Evolutionary conservation across 768 basidiomycete species (phyloP), one percentile per base, ranked within the genome.

Genomic region (Boletus rufocinnamomeus): DNA sequence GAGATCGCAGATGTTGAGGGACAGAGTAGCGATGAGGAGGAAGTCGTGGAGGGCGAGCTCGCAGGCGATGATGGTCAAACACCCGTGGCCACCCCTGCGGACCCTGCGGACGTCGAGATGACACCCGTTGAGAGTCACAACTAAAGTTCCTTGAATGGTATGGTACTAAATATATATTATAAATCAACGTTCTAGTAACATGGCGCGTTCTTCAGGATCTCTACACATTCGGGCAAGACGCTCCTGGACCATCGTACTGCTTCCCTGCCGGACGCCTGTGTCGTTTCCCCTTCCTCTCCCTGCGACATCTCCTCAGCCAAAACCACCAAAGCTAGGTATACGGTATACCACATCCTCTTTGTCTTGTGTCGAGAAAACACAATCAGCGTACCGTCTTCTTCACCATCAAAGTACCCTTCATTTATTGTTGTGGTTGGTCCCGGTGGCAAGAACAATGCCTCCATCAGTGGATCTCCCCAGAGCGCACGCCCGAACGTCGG

Each of bases 381-480:
- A 3, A 87, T 75, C 45, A 84, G 66, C 4, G 73, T 74, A 2
- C 73, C 77, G 1, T 83, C 84, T 7, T 82, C 80, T n/a, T 76
- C 76, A 2, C 52, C 62, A 3, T 55, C 72, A 43, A 71, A 69
- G 65, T 91, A 91, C 1, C 85, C 89, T 69, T 88, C 84, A 50
- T 78, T 69, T 21, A 90, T 70, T 5, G 84, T 85, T 30, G 61
- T 60, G 43, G 74, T 80, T 19, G 82, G 82, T 14, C 76, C 77
- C 1, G 76, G 74, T 0, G 77, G 75, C 48, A 83, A 65, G 75
- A 91, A 87, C 63, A 85, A 79, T 6, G 80, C 76, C 69, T 91
- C 90, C 38, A 90, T 77, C 40, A 91, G 72, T 11, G 90, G 90
- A 68, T 92, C 90, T 30, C 88, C 89, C 84, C 87, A 92, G 25